phyloP scores from a whole-genome alignment of 768 basidiomycete genomes.

The Erythrobasidium yunnanense region DNA sequence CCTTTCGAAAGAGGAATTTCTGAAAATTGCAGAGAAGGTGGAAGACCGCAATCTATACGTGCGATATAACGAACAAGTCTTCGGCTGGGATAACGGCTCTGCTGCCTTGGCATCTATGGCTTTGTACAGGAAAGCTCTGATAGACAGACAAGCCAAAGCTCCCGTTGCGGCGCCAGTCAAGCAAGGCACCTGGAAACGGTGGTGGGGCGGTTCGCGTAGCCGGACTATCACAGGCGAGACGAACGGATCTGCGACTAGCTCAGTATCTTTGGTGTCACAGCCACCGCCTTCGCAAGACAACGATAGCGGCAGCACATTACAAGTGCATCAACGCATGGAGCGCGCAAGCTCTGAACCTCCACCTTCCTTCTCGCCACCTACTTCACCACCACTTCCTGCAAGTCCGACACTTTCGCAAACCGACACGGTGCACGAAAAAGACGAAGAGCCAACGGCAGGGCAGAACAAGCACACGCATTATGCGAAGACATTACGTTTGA shows the following conservation, averaged over 20 bases:
- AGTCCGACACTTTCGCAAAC: neutral
- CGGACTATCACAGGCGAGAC: too few species aligned
- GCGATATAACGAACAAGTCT: conserved; percentile 11
- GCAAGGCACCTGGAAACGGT: conserved; percentile 63
- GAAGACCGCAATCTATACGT: conserved; percentile 23
- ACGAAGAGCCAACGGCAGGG: neutral
- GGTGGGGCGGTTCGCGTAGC: conserved; percentile 27
- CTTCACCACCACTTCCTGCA: neutral
- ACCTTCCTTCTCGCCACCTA: neutral
- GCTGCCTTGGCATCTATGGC: conserved; percentile 64
- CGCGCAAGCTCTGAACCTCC: neutral
- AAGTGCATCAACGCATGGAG: too few species aligned
- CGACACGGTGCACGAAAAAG: neutral
- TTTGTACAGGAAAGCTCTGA: conserved; percentile 50
- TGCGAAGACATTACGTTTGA: conserved; percentile 82
- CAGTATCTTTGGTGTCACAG: too few species aligned
- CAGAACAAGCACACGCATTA: conserved; percentile 47
- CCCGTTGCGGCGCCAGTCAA: neutral
- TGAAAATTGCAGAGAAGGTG: neutral
- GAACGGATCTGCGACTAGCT: too few species aligned
- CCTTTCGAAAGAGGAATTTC: conserved; percentile 22
- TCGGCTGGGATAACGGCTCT: conserved; percentile 59
- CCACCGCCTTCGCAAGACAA: too few species aligned
- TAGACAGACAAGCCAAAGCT: neutral
- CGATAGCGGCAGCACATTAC: too few species aligned